Evolutionary conservation across 345 rosid species (phyloP), one percentile per base, ranked within the genome.

Genomic region (Salix arbutifolia): DNA sequence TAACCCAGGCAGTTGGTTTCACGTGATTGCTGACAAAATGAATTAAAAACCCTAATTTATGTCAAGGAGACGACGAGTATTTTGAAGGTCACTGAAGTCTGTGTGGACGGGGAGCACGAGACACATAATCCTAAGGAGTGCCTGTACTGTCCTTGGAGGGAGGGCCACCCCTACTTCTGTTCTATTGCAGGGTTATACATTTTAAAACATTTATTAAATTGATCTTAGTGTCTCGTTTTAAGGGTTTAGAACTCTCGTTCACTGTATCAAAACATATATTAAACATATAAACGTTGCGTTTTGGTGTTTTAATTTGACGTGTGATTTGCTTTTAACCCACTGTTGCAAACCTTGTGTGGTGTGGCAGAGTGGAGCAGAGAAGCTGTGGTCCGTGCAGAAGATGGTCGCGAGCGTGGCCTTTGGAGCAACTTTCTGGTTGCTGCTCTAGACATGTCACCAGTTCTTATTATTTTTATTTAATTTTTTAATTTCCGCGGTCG

Each of bases 341-440:
- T 65, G 16, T 0, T 40, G 50, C 35, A 5, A 44, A 44, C 21
- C 38, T 31, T 1, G 21, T 52, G 35, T 10, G 35, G 0, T 1
- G 61, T 53, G 85, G 92, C 90, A 89, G 92, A 88, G 88, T 31
- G 90, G 85, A 72, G 89, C 42, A n/a, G 86, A 79, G 81, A 83
- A 83, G 79, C 58, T 77, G 33, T 64, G 75, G 79, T 60, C 84
- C 0, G 46, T 71, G 78, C 56, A 70, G 74, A 81, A 52, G 81
- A 68, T 89, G 83, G 81, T 10, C 0, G 83, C 83, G 21, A 70
- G 86, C 81, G 9, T 81, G 74, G 85, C 60, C 25, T n/a, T 81
- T 1, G 89, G 90, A 67, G 82, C 79, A 76, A 83, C 74, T 1
- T 23, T 83, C 67, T 78, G 74, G 38, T 70, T 82, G 81, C 82